A percentile compares a stretch with the other conserved stretches of the same genome.
Conservation (phyloP, 805 yeast species). For the Pichia californica region DNA sequence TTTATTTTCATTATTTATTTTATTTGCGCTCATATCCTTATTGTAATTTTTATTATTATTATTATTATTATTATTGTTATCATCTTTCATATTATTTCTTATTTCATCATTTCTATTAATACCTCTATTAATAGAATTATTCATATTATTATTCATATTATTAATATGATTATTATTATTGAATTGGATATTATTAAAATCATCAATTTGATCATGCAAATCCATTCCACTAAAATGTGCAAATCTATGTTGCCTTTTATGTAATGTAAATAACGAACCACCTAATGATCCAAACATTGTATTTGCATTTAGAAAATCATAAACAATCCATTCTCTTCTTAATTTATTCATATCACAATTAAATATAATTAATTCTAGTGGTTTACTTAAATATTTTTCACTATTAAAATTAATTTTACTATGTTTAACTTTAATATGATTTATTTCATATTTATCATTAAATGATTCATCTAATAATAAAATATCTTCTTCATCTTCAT, state of each 20-base stretch:
- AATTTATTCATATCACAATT: conserved; percentile 59
- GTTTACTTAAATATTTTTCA: conserved; percentile 19
- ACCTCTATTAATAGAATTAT: too few species aligned
- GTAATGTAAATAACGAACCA: conserved; percentile 69
- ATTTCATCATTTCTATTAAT: too few species aligned
- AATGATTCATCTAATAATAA: conserved; percentile 18
- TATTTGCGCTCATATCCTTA: too few species aligned
- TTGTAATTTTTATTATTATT: neutral
- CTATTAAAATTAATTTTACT: conserved; percentile 35
- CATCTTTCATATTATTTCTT: neutral
- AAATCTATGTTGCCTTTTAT: conserved; percentile 58
- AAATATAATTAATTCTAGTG: conserved; percentile 50
- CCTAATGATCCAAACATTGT: conserved; percentile 70
- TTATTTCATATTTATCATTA: conserved; percentile 32
- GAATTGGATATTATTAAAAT: conserved; percentile 1
- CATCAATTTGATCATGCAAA: conserved; percentile 12
- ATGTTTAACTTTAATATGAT: conserved; percentile 43
- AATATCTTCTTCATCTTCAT: conserved; percentile 12
- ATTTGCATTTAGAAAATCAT: conserved; percentile 64
- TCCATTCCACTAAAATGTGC: conserved; percentile 36
- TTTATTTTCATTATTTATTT: too few species aligned
- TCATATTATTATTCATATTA: too few species aligned
- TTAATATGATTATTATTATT: too few species aligned
- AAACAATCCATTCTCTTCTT: conserved; percentile 49
- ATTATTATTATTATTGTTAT: neutral